Base-by-base conservation (phyloP, 2,329 filamentous ascomycete species). In the Fusarium palustre region DNA sequence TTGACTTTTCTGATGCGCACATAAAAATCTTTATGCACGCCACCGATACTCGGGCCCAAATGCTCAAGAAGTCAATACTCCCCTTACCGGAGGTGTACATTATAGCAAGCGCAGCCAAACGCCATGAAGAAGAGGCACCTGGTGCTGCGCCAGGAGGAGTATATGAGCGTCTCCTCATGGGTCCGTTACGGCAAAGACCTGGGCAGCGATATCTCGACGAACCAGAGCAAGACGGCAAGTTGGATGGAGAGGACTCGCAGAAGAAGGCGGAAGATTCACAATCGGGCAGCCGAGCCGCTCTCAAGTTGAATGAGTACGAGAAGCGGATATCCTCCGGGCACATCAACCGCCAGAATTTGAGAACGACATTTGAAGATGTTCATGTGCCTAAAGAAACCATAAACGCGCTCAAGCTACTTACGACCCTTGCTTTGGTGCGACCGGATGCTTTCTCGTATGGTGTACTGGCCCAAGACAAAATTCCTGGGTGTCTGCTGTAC, bases 391-490 rank as follows among this genome's bases (percentile, higher is more conserved):
- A 85, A 1, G 93, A 94, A 64, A 97, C 93, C 3, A 91, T 97
- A 31, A 92, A 96, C 24, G 92, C 94, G 2, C 85, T 99, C 56
- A 94, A 95, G 77, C 93, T 93, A 7, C 86, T 98, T 52, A 99
- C 96, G 0, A 93, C 92, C 1, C 84, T 99, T 20, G 96, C 94
- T 1, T 85, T 99, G 7, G 85, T 93, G 52, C 90, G 95, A 0
- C 96, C 96, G 0, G 94, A 98, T 66, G 95, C 94, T n/a, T 99
- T 98, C 80, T 90, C 90, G 13, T 99, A 99, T 72, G 96, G 96
- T 79, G 93, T 99, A 6, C 86, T 99, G 15, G 92, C 94, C 3
- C 93, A 90, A 1, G 94, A 98, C 76, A 92, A 93, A 73, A 97
- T 99, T 49, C 92, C 94, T 0, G 96, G 96, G 16, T 89, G 96